Conservation (phyloP, 768 basidiomycete genomes). For the Lepiota venenata region DNA sequence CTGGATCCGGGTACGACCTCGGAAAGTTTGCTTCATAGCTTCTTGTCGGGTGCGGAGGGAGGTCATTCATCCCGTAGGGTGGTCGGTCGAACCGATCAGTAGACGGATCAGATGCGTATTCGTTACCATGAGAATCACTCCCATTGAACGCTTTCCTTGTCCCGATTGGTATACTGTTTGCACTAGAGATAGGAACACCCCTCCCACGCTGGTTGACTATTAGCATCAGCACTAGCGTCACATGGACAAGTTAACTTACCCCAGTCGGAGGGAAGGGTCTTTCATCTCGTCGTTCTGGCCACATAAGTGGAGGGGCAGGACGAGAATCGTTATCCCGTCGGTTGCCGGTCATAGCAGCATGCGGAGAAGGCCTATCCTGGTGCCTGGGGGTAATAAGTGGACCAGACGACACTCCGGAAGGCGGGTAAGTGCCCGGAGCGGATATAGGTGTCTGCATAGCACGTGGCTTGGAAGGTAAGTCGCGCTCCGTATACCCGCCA, state of each 20-base stretch:
- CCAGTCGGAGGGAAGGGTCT: neutral
- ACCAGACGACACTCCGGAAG: too few relatives aligned
- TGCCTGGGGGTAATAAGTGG: too few relatives aligned
- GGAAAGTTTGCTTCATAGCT: conserved; percentile 1
- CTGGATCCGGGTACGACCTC: conserved; percentile 5
- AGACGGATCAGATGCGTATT: neutral
- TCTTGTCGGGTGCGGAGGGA: neutral
- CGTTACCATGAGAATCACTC: neutral
- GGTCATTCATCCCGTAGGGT: neutral
- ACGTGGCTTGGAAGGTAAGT: conserved; percentile 7
- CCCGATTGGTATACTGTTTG: conserved; percentile 11
- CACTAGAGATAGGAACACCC: neutral
- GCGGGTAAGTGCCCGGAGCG: too few relatives aligned
- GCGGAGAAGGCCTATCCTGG: too few relatives aligned
- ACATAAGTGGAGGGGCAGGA: neutral
- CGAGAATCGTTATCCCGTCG: neutral
- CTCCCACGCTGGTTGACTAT: neutral
- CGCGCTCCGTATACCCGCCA: conserved; percentile 7
- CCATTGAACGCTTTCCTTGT: neutral
- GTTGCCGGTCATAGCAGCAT: too few relatives aligned
- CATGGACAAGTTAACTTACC: neutral
- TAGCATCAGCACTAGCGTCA: too few relatives aligned
- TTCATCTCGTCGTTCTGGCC: conserved; percentile 3
- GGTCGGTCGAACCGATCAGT: conserved; percentile 4
- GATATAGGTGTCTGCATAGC: conserved; percentile 6